Conservation (phyloP, 2,329 filamentous ascomycete genomes). For the Diaporthe helianthi region DNA sequence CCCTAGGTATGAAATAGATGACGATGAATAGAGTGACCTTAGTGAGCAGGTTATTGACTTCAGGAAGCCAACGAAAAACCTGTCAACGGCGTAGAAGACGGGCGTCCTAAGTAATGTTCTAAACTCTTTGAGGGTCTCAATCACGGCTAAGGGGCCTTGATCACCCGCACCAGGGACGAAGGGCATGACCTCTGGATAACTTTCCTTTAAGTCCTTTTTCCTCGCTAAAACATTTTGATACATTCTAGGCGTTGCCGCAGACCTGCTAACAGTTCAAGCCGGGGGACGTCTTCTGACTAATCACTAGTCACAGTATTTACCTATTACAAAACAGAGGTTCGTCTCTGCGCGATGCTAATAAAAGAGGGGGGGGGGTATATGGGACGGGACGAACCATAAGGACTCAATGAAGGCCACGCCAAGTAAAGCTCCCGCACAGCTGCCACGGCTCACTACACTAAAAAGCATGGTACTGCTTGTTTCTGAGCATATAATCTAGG, state of each 20-base stretch:
- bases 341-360: not conserved
- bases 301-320: not conserved
- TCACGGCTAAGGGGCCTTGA: too few relatives aligned
- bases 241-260: not conserved
- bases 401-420: not conserved
- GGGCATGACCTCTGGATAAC: not conserved
- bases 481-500: not conserved
- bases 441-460: not conserved
- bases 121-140: slow-evolving; percentile 40
- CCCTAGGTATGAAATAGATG: slow-evolving; percentile 42
- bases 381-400: not conserved
- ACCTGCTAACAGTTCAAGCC: too few relatives aligned
- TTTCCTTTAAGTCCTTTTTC: not conserved
- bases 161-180: not conserved
- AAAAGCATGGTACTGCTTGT: slow-evolving; percentile 9
- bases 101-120: slow-evolving; percentile 32
- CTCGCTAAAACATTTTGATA: not conserved
- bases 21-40: slow-evolving; percentile 37
- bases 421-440: not conserved
- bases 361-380: not conserved
- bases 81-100: slow-evolving; percentile 5
- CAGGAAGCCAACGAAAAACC: slow-evolving; percentile 36
- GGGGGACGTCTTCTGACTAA: not conserved
- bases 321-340: not conserved
- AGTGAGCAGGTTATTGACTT: slow-evolving; percentile 34